These are phyloP conservation scores for Russula brevipes DNA, from an alignment of 768 basidiomycete species.

Conservation along the genomic window DNA sequence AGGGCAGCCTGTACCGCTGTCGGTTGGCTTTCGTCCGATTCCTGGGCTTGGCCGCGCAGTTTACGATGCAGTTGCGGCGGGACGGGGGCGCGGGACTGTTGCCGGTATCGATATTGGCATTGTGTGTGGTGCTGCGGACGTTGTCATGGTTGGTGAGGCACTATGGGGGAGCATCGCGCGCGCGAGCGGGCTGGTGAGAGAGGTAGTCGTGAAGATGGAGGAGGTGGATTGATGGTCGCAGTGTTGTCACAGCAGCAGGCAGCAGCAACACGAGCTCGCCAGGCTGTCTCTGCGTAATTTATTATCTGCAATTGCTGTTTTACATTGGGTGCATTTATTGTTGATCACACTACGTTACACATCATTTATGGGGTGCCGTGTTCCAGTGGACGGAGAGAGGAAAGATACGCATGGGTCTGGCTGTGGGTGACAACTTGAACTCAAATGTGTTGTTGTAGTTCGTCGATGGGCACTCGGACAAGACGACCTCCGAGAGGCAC, in stretches of 20 bases:
- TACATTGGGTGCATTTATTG: background rate
- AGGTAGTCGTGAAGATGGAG: constrained; percentile 23
- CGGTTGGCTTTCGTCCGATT: constrained; percentile 24
- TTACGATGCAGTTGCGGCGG: constrained; percentile 15
- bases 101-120: constrained; percentile 24
- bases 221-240: constrained; percentile 3
- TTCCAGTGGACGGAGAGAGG: background rate
- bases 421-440: constrained; percentile 12
- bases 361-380: background rate
- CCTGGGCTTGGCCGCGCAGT: constrained; percentile 19
- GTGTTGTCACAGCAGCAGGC: background rate
- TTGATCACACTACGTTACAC: constrained; percentile 1
- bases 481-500: constrained; percentile 50
- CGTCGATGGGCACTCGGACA: constrained; percentile 70
- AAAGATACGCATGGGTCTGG: background rate
- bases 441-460: constrained; percentile 39
- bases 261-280: background rate
- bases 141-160: constrained; percentile 20
- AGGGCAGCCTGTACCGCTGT: background rate
- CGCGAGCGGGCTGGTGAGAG: background rate
- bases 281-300: background rate
- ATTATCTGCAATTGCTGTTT: constrained; percentile 2
- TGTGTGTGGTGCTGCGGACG: constrained; percentile 25
- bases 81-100: constrained; percentile 20
- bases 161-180: constrained; percentile 22